Evolutionary conservation across 805 yeast genomes (phyloP).

Genomic region (Yarrowia sp.): DNA sequence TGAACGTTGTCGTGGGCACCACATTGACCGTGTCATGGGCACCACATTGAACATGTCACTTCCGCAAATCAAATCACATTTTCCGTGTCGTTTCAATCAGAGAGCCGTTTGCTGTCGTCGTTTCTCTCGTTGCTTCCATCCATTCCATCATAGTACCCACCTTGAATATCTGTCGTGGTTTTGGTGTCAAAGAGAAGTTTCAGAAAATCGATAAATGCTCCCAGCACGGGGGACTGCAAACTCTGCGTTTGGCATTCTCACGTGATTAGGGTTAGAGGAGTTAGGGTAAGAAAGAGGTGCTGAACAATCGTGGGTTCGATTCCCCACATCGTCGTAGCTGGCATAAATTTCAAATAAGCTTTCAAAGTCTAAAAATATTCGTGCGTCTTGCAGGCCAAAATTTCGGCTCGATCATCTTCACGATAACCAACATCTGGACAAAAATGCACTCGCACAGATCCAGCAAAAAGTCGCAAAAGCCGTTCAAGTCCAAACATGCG

Average conservation of each 20-base stretch:
- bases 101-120: background rate
- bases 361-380: constrained; percentile 21
- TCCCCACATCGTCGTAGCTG: background rate
- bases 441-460: constrained; percentile 69
- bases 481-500: constrained; percentile 90
- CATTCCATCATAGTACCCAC: constrained; percentile 14
- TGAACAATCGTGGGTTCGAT: background rate
- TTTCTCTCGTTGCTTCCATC: background rate
- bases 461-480: constrained; percentile 84
- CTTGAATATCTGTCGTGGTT: constrained; percentile 38
- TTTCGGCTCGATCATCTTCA: background rate
- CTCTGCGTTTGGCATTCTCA: constrained; percentile 9
- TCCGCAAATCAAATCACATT: too few species aligned
- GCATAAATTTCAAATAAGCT: background rate
- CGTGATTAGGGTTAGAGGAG: constrained; percentile 22
- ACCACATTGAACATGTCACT: too few species aligned
- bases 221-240: constrained; percentile 22
- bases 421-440: background rate
- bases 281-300: background rate
- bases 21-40: too few species aligned
- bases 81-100: too few species aligned
- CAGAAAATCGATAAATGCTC: constrained; percentile 9
- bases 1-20: too few species aligned
- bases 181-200: constrained; percentile 38
- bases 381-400: constrained; percentile 19